Base-by-base conservation (phyloP, 164 flowering plant species). In the Sextonia rubra region DNA sequence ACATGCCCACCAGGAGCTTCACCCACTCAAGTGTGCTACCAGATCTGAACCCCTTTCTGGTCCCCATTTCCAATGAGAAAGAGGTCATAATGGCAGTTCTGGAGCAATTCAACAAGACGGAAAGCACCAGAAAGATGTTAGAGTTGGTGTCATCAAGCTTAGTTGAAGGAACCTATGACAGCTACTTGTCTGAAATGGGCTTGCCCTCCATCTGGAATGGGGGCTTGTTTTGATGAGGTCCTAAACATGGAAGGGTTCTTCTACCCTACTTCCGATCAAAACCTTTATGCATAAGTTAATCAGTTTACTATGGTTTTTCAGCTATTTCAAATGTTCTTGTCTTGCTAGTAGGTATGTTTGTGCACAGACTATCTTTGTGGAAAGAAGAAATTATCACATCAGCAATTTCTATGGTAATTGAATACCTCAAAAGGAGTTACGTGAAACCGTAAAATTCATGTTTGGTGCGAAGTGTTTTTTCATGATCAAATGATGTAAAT, bases 121-220 rank as follows among this genome's bases (percentile, higher is more conserved):
- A 70, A 23, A 44, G 64, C 24, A 52, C n/a, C 61, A 29, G 15
- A 20, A 37, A 66, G 78, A n/a, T 71, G 58, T 52, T 73, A 37
- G 72, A 64, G 67, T 68, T 56, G 9, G 7, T 48, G 22, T 24
- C 69, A 8, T 61, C 73, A 71, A 68, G 23, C 37, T 22, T 17
- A 30, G 63, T 12, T 20, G 75, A 62, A 76, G 78, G 68, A 48
- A 71, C 79, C 68, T 80, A 85, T 7, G 86, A 85, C 49, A 84
- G 84, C 72, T 80, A 77, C 74, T 75, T 82, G 14, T 80, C 86
- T 73, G 83, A 84, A 27, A 80, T 81, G 65, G 82, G 77, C 22
- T 60, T 83, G 75, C 77, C 87, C 32, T 60, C 68, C 67, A 69
- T 78, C 55, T 84, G 89, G 89, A 81, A 75, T 56, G 58, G 67